phyloP scores from a whole-genome alignment of 495 filamentous ascomycete genomes.

The Chaetomium tenue region DNA sequence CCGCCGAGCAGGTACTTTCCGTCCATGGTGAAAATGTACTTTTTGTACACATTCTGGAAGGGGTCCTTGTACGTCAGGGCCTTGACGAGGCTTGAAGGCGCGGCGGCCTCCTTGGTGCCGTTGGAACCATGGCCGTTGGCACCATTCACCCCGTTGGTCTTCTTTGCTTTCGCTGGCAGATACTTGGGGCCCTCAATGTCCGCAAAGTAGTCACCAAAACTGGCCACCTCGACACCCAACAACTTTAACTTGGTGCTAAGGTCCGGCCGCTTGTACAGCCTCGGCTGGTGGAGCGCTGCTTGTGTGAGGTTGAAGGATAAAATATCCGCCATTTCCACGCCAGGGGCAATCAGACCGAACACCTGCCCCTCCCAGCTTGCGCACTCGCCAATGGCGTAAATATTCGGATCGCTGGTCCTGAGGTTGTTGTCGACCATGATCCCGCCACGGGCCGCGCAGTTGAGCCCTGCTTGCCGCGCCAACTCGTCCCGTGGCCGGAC shows the following conservation, averaged over 20 bases:
- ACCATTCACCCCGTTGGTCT: constrained; percentile 42
- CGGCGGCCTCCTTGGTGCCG: constrained; percentile 34
- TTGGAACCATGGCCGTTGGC: constrained; percentile 47
- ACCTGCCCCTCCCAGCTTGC: constrained; percentile 93
- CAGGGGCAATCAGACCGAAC: constrained; percentile 90
- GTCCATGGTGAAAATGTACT: constrained; percentile 89
- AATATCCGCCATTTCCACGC: constrained; percentile 95
- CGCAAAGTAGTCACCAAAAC: constrained; percentile 95
- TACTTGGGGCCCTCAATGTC: constrained; percentile 83
- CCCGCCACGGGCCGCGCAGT: constrained; percentile 70
- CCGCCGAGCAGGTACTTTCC: constrained; percentile 91
- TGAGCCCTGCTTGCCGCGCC: constrained; percentile 66
- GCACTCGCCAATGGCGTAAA: constrained; percentile 94
- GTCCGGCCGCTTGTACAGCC: constrained; percentile 79
- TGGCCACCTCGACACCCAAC: constrained; percentile 89
- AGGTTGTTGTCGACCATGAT: constrained; percentile 72
- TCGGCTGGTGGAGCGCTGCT: constrained; percentile 64
- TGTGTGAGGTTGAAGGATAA: constrained; percentile 93
- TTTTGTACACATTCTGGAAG: constrained; percentile 93
- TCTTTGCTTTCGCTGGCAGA: constrained; percentile 55
- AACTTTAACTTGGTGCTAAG: constrained; percentile 94
- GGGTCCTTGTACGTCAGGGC: constrained; percentile 91
- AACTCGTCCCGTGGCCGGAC: constrained; percentile 83
- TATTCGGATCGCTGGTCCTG: constrained; percentile 66
- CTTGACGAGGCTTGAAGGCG: constrained; percentile 64